Evolutionary conservation across 1,284 basidiomycete genomes (phyloP).

Genomic region (Moniliophthora roreri): DNA sequence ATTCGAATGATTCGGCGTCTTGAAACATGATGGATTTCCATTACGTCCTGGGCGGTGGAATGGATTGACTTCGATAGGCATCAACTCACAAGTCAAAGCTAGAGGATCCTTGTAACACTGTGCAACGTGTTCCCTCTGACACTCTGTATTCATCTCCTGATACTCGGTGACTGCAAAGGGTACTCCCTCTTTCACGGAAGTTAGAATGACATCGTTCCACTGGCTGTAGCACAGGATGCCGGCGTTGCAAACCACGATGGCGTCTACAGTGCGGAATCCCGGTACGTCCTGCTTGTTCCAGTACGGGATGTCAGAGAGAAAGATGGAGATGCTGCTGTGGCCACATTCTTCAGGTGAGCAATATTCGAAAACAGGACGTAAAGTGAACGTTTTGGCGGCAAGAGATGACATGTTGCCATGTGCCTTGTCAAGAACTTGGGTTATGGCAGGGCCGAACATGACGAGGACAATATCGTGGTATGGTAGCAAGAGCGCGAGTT

Average conservation of each 20-base stretch:
- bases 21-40: constrained; percentile 24
- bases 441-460: constrained; percentile 34
- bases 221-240: constrained; percentile 34
- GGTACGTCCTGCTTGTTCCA: constrained; percentile 29
- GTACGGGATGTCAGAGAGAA: constrained; percentile 28
- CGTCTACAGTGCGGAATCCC: constrained; percentile 28
- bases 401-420: constrained; percentile 22
- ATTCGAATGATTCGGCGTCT: constrained; percentile 35
- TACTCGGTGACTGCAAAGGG: constrained; percentile 44
- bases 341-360: constrained; percentile 34
- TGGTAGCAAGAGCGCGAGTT: constrained; percentile 39
- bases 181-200: constrained; percentile 25
- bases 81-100: neutral
- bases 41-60: constrained; percentile 40
- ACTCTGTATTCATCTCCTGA: constrained; percentile 37
- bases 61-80: constrained; percentile 31
- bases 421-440: constrained; percentile 28
- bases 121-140: constrained; percentile 27
- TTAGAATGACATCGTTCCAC: constrained; percentile 34
- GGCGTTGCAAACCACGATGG: constrained; percentile 31
- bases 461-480: constrained; percentile 38
- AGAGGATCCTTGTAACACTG: constrained; percentile 23
- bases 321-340: constrained; percentile 29
- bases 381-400: constrained; percentile 24
- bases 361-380: constrained; percentile 33